phyloP scores from a whole-genome alignment of 805 yeast species.

The Metschnikowia gelsemii region DNA sequence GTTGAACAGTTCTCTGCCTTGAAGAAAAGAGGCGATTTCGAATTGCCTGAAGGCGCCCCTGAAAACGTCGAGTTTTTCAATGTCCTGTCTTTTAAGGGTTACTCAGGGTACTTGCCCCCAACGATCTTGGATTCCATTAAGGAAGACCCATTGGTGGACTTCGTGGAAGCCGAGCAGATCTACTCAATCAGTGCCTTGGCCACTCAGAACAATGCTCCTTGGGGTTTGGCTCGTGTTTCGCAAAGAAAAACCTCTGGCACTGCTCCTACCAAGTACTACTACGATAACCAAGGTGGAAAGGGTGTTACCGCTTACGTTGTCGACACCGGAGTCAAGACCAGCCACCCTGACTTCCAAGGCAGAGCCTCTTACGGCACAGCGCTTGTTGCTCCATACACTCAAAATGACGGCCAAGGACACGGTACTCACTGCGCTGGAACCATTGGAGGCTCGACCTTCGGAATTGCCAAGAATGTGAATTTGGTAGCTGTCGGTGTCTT shows the following conservation, averaged over 20 bases:
- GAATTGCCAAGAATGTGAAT: slow-evolving; percentile 79
- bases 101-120: slow-evolving; percentile 21
- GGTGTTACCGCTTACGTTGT: slow-evolving; percentile 85
- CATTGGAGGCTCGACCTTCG: slow-evolving; percentile 73
- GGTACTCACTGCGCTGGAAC: slow-evolving; percentile 97
- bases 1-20: slow-evolving; percentile 5
- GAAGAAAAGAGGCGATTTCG: slow-evolving; percentile 25
- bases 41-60: slow-evolving; percentile 9
- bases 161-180: slow-evolving; percentile 25
- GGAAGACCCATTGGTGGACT: slow-evolving; percentile 19
- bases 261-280: slow-evolving; percentile 44
- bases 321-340: slow-evolving; percentile 77
- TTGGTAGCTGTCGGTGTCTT: slow-evolving; percentile 82
- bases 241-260: slow-evolving; percentile 56
- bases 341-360: slow-evolving; percentile 76
- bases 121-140: slow-evolving; percentile 16
- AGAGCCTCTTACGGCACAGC: slow-evolving; percentile 87
- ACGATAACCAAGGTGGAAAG: slow-evolving; percentile 70
- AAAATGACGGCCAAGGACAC: slow-evolving; percentile 84
- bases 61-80: slow-evolving; percentile 11
- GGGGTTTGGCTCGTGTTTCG: slow-evolving; percentile 91
- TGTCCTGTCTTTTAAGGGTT: slow-evolving; percentile 19
- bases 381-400: slow-evolving; percentile 56
- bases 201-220: slow-evolving; percentile 80
- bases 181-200: slow-evolving; percentile 42